phyloP scores from a whole-genome alignment of 2,329 filamentous ascomycete genomes.

The Dryadomyces quercus-mongolicae region DNA sequence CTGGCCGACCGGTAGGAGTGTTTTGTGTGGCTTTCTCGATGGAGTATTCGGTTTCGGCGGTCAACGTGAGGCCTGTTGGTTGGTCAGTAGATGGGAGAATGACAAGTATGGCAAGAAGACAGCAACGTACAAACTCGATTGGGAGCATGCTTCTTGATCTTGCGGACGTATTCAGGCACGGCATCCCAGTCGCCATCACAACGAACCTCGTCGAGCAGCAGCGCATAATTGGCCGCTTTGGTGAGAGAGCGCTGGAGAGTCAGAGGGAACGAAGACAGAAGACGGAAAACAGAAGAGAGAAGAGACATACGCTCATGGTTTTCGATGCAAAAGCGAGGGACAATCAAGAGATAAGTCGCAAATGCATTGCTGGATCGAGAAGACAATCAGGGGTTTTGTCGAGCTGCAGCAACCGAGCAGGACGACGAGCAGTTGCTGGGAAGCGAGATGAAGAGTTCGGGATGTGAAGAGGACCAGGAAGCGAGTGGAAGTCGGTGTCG shows the following conservation, averaged over 20 bases:
- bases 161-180: slow-evolving; percentile 79
- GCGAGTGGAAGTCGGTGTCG: background rate
- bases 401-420: background rate
- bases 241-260: slow-evolving; percentile 4
- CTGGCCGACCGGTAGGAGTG: slow-evolving; percentile 24
- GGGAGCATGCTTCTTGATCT: slow-evolving; percentile 88
- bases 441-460: background rate
- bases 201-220: slow-evolving; percentile 71
- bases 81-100: slow-evolving; percentile 9
- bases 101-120: slow-evolving; percentile 3
- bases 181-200: slow-evolving; percentile 81
- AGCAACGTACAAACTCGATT: slow-evolving; percentile 71
- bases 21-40: slow-evolving; percentile 44
- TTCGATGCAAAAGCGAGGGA: too few species aligned
- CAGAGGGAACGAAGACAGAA: background rate
- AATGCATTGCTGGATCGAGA: background rate
- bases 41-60: slow-evolving; percentile 56
- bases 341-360: background rate
- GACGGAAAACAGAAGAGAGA: background rate
- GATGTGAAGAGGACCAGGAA: too few species aligned
- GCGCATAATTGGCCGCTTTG: slow-evolving; percentile 75
- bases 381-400: background rate
- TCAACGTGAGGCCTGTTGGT: slow-evolving; percentile 50
- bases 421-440: background rate
- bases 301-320: slow-evolving; percentile 2